Percentiles rank a stretch among this genome's conserved stretches.
These are phyloP conservation scores for Vitis rupestris DNA, from an alignment of 164 flowering plant species.

Conservation along the genomic window DNA sequence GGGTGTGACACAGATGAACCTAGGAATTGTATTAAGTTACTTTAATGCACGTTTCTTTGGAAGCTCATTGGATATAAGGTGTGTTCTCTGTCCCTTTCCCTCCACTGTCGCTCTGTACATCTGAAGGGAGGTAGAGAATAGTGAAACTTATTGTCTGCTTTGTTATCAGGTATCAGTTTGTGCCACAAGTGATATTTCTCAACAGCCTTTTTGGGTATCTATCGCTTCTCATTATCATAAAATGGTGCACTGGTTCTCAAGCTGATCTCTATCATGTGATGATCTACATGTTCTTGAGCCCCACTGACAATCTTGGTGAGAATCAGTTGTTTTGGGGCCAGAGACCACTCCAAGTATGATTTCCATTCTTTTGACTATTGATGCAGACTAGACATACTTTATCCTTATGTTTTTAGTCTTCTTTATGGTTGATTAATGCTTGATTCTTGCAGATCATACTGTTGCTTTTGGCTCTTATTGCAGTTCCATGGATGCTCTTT, in stretches of 20 bases:
- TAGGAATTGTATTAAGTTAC: slow-evolving; percentile 83
- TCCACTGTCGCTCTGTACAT: background rate
- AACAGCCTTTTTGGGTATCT: slow-evolving; percentile 97
- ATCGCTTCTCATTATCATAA: slow-evolving; percentile 77
- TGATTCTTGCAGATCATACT: slow-evolving; percentile 64
- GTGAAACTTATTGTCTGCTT: slow-evolving; percentile 12
- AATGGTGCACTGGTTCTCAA: slow-evolving; percentile 97
- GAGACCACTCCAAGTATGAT: slow-evolving; percentile 73
- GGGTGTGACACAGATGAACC: slow-evolving; percentile 83
- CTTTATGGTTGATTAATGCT: slow-evolving; percentile 5
- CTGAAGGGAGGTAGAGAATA: background rate
- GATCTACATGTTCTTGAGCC: slow-evolving; percentile 97
- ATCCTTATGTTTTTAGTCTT: background rate
- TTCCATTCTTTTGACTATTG: slow-evolving; percentile 10
- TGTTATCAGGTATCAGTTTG: slow-evolving; percentile 76
- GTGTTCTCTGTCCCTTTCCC: background rate
- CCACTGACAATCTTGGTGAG: slow-evolving; percentile 86
- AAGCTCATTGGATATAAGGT: slow-evolving; percentile 83
- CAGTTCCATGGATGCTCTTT: slow-evolving; percentile 99
- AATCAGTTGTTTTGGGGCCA: slow-evolving; percentile 94
- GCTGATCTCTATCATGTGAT: slow-evolving; percentile 96
- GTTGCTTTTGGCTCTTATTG: slow-evolving; percentile 71
- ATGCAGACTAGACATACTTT: background rate
- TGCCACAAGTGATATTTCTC: slow-evolving; percentile 91
- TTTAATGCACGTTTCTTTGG: slow-evolving; percentile 77